Evolutionary conservation across 2,329 filamentous ascomycete species (phyloP).

Genomic region (Kalmusia sp.): DNA sequence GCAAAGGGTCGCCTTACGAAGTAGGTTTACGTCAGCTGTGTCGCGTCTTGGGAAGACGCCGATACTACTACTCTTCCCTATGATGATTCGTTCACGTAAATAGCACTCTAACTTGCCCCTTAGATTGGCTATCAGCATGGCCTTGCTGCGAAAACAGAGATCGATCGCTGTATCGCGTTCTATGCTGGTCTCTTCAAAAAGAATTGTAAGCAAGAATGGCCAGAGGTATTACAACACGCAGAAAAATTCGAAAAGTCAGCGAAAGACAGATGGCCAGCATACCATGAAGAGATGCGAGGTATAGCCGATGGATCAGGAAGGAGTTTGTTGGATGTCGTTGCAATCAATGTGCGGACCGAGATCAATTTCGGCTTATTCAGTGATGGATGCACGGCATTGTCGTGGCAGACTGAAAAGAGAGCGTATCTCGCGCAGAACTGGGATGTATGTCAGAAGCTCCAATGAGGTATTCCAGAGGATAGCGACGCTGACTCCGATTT

Average conservation of each 20-base stretch:
- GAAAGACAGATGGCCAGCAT: slow-evolving; percentile 50
- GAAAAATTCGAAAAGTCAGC: slow-evolving; percentile 56
- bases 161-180: slow-evolving; percentile 54
- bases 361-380: slow-evolving; percentile 64
- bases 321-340: slow-evolving; percentile 60
- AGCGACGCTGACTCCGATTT: slow-evolving; percentile 3
- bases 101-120: not conserved
- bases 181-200: slow-evolving; percentile 57
- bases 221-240: slow-evolving; percentile 54
- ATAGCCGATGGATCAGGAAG: slow-evolving; percentile 60
- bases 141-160: slow-evolving; percentile 45
- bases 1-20: slow-evolving; percentile 53
- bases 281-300: slow-evolving; percentile 57
- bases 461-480: not conserved
- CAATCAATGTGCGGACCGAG: slow-evolving; percentile 65
- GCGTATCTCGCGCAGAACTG: slow-evolving; percentile 64
- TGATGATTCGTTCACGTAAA: not conserved
- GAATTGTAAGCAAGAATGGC: slow-evolving; percentile 57
- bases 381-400: slow-evolving; percentile 64
- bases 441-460: slow-evolving; percentile 52
- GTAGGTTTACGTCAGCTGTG: slow-evolving; percentile 37
- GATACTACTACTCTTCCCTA: not conserved
- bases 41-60: no score
- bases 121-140: slow-evolving; percentile 61
- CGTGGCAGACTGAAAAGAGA: slow-evolving; percentile 49